Base-by-base conservation (phyloP, 148 eudicot species). In the Camellia sinensis region DNA sequence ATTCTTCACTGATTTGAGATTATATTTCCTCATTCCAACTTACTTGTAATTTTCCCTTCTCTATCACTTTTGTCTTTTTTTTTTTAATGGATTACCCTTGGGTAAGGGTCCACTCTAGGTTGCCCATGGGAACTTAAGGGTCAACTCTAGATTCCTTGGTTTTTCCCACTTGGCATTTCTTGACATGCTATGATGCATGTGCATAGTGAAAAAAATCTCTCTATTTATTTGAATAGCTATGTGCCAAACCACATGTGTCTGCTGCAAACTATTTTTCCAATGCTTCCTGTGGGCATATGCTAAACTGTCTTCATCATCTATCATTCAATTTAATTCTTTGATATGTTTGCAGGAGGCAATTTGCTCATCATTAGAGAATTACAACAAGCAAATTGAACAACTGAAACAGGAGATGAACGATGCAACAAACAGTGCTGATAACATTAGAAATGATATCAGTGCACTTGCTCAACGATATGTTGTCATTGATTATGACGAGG, bases 391-490 rank as follows among this genome's bases (percentile, higher is more conserved):
- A 85, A 96, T 94, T 83, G 99, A 96, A 81, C 85, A 90, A 74
- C 84, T 96, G 77, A 96, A 96, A 82, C 86, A 92, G 85, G 98
- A 93, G 92, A 96, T 96, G 99, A 92, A 96, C 86, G 98, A 93
- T 85, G 97, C 99, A 73, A 96, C 99, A 17, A 93, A 86, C 78
- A 97, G 99, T 53, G 99, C 98, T 44, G 99, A 96, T 81, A 92
- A 89, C 84, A 94, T 96, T 81, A 92, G 99, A 85, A 93, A 90
- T 81, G 99, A 96, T 84, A 96, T 96, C 22, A 90, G 89, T 86
- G 98, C 99, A 67, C 99, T 96, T 84, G 95, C 98, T 79, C 99
- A 96, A 76, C 87, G 99, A 87, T 96, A 94, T 87, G 92, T 95
- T 62, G 84, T 96, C 73, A 88, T 96, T 81, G 93, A 96, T 60